Percentiles rank a stretch among this genome's conserved stretches.
These are phyloP conservation scores for Fonsecaea multimorphosa DNA, from an alignment of 2,329 filamentous ascomycete genomes.

Conservation along the genomic window DNA sequence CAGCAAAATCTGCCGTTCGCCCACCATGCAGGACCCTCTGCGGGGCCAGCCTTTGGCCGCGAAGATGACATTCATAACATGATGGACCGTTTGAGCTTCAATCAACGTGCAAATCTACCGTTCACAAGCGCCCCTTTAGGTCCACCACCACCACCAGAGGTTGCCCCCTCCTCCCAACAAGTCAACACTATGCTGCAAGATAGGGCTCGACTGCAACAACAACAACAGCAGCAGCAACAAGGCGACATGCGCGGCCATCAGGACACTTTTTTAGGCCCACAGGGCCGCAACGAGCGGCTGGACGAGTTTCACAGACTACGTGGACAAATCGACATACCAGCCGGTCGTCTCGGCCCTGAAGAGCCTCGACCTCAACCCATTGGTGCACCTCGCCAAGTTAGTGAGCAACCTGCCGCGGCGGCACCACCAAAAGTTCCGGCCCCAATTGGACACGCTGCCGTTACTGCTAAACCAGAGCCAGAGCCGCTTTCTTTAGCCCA, in stretches of 20 bases:
- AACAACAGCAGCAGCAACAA: constrained; percentile 42
- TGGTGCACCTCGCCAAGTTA: constrained; percentile 41
- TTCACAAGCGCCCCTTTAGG: constrained; percentile 56
- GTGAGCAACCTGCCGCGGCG: constrained; percentile 40
- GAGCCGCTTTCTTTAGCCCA: constrained; percentile 73
- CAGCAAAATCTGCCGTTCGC: constrained; percentile 44
- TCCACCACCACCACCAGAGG: constrained; percentile 53
- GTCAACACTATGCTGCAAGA: constrained; percentile 67
- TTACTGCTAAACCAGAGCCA: constrained; percentile 47
- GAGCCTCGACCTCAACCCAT: constrained; percentile 51
- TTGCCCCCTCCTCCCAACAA: constrained; percentile 59
- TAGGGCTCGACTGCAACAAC: constrained; percentile 60
- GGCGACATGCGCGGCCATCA: constrained; percentile 47
- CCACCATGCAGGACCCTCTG: constrained; percentile 20
- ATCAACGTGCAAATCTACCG: constrained; percentile 56
- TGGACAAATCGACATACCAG: constrained; percentile 67
- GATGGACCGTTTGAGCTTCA: constrained; percentile 70
- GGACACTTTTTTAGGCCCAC: constrained; percentile 56
- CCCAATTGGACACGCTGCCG: constrained; percentile 27
- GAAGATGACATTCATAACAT: constrained; percentile 74
- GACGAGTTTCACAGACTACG: constrained; percentile 82
- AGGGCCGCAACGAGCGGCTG: constrained; percentile 69
- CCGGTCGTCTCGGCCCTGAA: constrained; percentile 45
- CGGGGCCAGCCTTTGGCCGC: constrained; percentile 52
- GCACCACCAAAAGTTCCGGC: constrained; percentile 27